Percentiles rank a stretch among this genome's conserved stretches.
These are phyloP conservation scores for Helminthosporium solani DNA, from an alignment of 2,329 filamentous ascomycete genomes.

Conservation along the genomic window DNA sequence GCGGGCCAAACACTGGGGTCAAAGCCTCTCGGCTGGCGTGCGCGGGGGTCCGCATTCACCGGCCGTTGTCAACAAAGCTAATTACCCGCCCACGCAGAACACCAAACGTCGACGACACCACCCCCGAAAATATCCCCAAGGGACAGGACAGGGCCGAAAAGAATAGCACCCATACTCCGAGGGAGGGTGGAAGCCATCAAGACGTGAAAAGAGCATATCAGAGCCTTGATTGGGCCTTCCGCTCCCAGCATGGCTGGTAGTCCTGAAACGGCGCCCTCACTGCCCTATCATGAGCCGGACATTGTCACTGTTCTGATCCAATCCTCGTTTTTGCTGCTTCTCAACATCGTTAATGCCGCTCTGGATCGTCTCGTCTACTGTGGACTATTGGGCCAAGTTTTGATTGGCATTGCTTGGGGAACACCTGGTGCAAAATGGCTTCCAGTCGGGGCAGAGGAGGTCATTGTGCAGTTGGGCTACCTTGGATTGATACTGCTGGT, in stretches of 20 bases:
- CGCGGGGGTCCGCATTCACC: constrained; percentile 23
- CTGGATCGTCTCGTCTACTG: constrained; percentile 66
- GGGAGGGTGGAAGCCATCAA: no score
- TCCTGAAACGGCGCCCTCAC: constrained; percentile 23
- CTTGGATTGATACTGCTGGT: constrained; percentile 71
- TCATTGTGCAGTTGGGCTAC: constrained; percentile 68
- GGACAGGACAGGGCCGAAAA: no score
- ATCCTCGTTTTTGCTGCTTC: constrained; percentile 61
- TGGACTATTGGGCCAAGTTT: constrained; percentile 69
- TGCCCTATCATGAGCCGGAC: constrained; percentile 64
- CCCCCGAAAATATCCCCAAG: no score
- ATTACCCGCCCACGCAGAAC: background rate
- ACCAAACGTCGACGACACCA: background rate
- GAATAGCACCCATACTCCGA: no score
- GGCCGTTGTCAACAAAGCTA: constrained; percentile 1
- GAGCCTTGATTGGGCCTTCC: background rate
- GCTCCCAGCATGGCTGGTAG: constrained; percentile 20
- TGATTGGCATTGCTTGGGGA: constrained; percentile 70
- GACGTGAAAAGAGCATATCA: no score
- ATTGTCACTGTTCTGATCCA: constrained; percentile 61
- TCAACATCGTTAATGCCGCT: constrained; percentile 59
- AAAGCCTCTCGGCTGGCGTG: constrained; percentile 11
- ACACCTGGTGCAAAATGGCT: constrained; percentile 65
- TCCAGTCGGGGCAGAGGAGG: constrained; percentile 51
- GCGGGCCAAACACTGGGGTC: constrained; percentile 31